A percentile compares a stretch with the other conserved stretches of the same genome.
These are phyloP conservation scores for Dioscorea alata DNA, from an alignment of 106 monocot species.

Conservation along the genomic window DNA sequence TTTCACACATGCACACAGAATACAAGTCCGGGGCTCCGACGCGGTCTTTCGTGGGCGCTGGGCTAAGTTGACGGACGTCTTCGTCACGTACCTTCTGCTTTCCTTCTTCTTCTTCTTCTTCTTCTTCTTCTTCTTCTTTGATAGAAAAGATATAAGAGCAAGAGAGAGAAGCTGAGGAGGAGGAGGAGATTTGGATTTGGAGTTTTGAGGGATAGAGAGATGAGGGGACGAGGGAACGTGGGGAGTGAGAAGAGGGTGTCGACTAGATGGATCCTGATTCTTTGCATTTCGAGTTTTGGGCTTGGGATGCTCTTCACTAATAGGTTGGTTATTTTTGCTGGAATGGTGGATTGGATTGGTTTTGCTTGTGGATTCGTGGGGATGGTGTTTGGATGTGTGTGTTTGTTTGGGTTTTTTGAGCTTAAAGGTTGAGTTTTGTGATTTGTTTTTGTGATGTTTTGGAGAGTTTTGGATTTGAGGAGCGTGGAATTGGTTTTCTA, in stretches of 20 bases:
- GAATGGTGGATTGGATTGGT: too few species aligned
- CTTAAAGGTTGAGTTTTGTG: not conserved
- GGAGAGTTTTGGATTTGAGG: not conserved
- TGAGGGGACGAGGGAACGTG: not conserved
- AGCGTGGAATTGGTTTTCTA: not conserved
- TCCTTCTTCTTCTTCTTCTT: too few species aligned
- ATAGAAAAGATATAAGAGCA: not conserved
- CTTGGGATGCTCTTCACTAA: slow-evolving; percentile 8
- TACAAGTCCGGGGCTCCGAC: too few species aligned
- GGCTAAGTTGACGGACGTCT: too few species aligned
- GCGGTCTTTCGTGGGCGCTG: too few species aligned
- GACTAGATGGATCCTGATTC: not conserved
- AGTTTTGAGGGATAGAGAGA: not conserved
- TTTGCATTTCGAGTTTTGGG: not conserved
- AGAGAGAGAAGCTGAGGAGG: not conserved
- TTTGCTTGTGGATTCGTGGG: not conserved
- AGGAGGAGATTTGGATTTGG: slow-evolving; percentile 1
- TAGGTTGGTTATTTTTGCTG: not conserved
- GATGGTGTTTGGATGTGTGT: too few species aligned
- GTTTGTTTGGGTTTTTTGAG: too few species aligned
- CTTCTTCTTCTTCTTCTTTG: too few species aligned
- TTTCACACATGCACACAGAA: too few species aligned
- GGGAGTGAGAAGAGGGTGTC: slow-evolving; percentile 1
- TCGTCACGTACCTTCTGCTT: too few species aligned
- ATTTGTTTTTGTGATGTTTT: not conserved